Evolutionary conservation across 2,329 filamentous ascomycete species (phyloP).

Genomic region (Penicillium psychrosexuale): DNA sequence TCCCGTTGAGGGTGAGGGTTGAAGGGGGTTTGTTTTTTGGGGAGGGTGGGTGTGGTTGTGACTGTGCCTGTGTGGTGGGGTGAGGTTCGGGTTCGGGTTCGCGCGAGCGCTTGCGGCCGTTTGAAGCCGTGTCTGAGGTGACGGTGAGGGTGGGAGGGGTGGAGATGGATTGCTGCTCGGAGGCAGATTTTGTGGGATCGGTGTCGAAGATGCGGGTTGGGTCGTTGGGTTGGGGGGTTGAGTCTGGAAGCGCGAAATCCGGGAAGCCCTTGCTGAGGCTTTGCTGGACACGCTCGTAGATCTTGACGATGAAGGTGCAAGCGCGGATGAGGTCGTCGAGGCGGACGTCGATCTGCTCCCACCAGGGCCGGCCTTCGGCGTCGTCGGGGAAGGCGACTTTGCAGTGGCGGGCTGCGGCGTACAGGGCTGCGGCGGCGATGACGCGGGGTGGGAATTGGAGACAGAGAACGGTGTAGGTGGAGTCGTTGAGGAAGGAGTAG

Average conservation of each 20-base stretch:
- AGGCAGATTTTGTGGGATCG: slow-evolving; percentile 32
- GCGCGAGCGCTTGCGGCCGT: slow-evolving; percentile 41
- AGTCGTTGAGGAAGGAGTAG: slow-evolving; percentile 94
- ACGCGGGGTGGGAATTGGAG: slow-evolving; percentile 75
- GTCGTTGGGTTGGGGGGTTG: slow-evolving; percentile 18
- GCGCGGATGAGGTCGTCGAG: slow-evolving; percentile 68
- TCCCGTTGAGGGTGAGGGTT: slow-evolving; percentile 4
- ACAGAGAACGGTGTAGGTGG: slow-evolving; percentile 77
- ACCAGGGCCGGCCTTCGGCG: slow-evolving; percentile 76
- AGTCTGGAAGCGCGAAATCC: slow-evolving; percentile 20
- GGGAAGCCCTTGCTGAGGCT: slow-evolving; percentile 45
- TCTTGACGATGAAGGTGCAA: slow-evolving; percentile 68
- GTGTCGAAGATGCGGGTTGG: slow-evolving; percentile 27
- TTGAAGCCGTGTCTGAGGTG: slow-evolving; percentile 19
- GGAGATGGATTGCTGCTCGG: slow-evolving; percentile 38
- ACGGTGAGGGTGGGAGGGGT: slow-evolving; percentile 32
- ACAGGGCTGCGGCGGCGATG: slow-evolving; percentile 80
- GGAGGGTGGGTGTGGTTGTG: slow-evolving; percentile 1
- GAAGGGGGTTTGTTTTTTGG: slow-evolving; percentile 5
- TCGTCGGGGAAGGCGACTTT: slow-evolving; percentile 71
- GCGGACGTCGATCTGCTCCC: slow-evolving; percentile 71
- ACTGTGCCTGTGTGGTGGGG: slow-evolving; percentile 10
- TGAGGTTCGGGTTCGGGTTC: slow-evolving; percentile 33
- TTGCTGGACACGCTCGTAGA: slow-evolving; percentile 47
- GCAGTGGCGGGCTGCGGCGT: slow-evolving; percentile 76